phyloP scores from a whole-genome alignment of 345 rosid species.

The Aquilaria yunnanensis region DNA sequence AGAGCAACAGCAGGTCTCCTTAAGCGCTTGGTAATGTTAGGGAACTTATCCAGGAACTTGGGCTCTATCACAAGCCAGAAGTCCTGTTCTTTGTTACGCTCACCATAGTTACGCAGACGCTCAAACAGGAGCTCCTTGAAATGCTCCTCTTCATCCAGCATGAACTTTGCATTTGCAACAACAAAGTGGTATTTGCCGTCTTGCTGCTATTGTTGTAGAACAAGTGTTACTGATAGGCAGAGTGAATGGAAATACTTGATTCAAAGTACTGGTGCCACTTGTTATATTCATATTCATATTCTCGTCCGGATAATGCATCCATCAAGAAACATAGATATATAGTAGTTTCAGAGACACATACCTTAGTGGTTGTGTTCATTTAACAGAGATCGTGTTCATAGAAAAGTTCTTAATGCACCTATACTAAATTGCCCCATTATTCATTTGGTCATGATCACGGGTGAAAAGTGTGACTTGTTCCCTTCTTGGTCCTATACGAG shows the following conservation, averaged over 20 bases:
- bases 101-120: conserved; percentile 64
- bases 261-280: too few relatives aligned
- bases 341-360: too few relatives aligned
- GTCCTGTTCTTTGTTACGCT: conserved; percentile 59
- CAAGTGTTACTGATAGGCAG: not conserved
- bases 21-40: conserved; percentile 66
- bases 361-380: not conserved
- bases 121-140: conserved; percentile 80
- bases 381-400: not conserved
- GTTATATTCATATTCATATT: too few relatives aligned
- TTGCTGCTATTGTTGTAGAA: conserved; percentile 18
- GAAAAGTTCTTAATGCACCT: not conserved
- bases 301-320: too few relatives aligned
- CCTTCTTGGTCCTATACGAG: too few relatives aligned
- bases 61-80: conserved; percentile 97
- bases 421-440: too few relatives aligned
- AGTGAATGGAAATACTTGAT: conserved; percentile 6
- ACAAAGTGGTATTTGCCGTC: conserved; percentile 56
- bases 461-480: too few relatives aligned
- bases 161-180: conserved; percentile 90
- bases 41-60: conserved; percentile 80
- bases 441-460: too few relatives aligned
- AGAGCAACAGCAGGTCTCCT: conserved; percentile 94
- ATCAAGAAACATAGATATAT: too few relatives aligned
- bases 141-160: conserved; percentile 98